Evolutionary conservation across 192 early-diverging fungal genomes (phyloP), one percentile per base, ranked within the genome.

Genomic region (Anaeromyces robustus): DNA sequence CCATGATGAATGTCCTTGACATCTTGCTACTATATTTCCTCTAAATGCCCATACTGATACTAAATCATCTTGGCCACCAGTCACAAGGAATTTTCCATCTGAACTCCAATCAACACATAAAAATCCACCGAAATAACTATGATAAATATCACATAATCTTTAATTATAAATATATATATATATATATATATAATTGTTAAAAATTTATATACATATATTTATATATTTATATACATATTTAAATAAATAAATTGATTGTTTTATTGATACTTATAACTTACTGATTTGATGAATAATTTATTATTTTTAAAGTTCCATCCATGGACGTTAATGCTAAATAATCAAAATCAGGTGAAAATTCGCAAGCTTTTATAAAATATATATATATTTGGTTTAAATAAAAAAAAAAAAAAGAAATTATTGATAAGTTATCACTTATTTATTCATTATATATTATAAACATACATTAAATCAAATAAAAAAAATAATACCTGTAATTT

Each of bases 51-150:
- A 97, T 22, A 99, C 89, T 1, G 93, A 94, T 17, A 99, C 86
- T 18, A 97, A 82, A 82, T 99, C 96, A 85, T 99, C 96, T 81
- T 99, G 95, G 16, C 96, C 95, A 29, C 97, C 96, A 4, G 93
- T 87, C 12, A 86, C 79, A 34, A 90, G 78, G 52, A 84, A 96
- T 82, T 90, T 92, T 59, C 93, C 94, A 84, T 98, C 96, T 16
- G 93, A 93, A 82, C 95, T 96, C 95, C 95, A 99, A 14, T 90
- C 88, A 16, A 93, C 92, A 82, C 96, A 97, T 22, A 86, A 88
- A 17, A 99, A 83, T 0, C 94, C 96, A 79, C 95, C 96, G 87
- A 95, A 97, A 82, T 95, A 97, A 32, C 91, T 88, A 32, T 81
- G 82, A 80, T 92, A 96, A 0, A 93, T 92, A 86, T 96, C 94